Conservation (phyloP, 2,329 filamentous ascomycete species). For the Geoglossum cookeanum region DNA sequence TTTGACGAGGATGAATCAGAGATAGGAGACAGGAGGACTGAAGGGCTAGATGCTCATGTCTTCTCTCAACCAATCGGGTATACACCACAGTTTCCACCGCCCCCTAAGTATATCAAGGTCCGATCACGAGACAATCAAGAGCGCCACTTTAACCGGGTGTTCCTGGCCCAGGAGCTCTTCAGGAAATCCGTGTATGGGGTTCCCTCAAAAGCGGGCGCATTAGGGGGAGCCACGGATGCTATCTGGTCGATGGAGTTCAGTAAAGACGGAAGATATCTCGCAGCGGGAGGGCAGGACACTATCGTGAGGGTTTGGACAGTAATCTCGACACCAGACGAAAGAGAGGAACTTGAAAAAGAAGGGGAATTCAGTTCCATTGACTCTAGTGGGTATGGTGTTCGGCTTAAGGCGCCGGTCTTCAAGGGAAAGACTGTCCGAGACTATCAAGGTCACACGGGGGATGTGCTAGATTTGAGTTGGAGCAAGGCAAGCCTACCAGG, state of each 20-base stretch:
- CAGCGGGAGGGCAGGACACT: constrained; percentile 78
- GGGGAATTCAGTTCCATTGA: constrained; percentile 29
- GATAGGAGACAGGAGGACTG: constrained; percentile 46
- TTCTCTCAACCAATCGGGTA: constrained; percentile 55
- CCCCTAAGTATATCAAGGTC: constrained; percentile 30
- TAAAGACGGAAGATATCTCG: constrained; percentile 74
- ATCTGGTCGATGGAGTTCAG: constrained; percentile 92
- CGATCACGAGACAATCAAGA: constrained; percentile 61
- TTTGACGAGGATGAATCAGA: constrained; percentile 49
- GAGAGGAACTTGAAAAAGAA: constrained; percentile 52
- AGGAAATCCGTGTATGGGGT: constrained; percentile 19
- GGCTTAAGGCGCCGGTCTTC: constrained; percentile 80
- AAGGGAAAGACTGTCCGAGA: constrained; percentile 57
- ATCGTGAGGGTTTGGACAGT: constrained; percentile 79
- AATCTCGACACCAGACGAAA: constrained; percentile 63
- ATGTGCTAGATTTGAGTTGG: constrained; percentile 86
- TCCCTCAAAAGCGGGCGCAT: constrained; percentile 12
- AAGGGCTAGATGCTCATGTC: constrained; percentile 66
- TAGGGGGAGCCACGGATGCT: constrained; percentile 32
- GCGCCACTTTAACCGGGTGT: constrained; percentile 68
- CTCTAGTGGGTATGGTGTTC: constrained; percentile 34
- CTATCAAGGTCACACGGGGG: constrained; percentile 66
- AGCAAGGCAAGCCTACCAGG: constrained; percentile 45
- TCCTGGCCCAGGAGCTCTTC: constrained; percentile 84
- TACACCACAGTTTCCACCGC: constrained; percentile 13